A percentile compares a stretch with the other conserved stretches of the same genome.
Evolutionary conservation across 805 yeast genomes (phyloP).

Genomic region (Metschnikowia vanudenii): DNA sequence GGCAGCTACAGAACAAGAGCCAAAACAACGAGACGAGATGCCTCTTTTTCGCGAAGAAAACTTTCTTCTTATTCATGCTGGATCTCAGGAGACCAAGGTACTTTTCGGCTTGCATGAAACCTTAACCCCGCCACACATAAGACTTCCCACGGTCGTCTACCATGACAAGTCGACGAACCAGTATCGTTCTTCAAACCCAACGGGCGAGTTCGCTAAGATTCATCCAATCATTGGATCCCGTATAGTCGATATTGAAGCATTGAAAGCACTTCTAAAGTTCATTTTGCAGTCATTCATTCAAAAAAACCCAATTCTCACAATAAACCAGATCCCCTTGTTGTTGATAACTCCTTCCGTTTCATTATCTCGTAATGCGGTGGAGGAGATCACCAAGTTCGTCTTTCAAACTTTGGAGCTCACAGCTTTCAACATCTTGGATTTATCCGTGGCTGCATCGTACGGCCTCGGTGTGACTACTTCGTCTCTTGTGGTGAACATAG

Average conservation of each 20-base stretch:
- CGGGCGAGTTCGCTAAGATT: conserved; percentile 41
- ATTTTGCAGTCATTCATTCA: conserved; percentile 39
- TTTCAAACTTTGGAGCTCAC: conserved; percentile 73
- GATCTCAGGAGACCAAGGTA: conserved; percentile 70
- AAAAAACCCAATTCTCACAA: conserved; percentile 43
- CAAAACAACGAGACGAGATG: conserved; percentile 22
- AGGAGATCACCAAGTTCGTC: conserved; percentile 67
- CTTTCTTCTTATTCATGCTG: conserved; percentile 68
- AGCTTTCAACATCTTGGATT: conserved; percentile 68
- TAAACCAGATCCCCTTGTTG: conserved; percentile 69
- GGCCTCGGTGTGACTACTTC: conserved; percentile 68
- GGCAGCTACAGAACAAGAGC: not conserved
- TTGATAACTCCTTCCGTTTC: conserved; percentile 57
- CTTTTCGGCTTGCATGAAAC: conserved; percentile 79
- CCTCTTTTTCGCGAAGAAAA: conserved; percentile 46
- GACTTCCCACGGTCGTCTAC: conserved; percentile 77
- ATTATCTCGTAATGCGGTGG: conserved; percentile 71
- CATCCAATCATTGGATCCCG: conserved; percentile 64
- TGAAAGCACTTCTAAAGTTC: conserved; percentile 57
- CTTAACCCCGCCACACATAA: conserved; percentile 69
- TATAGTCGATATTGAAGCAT: conserved; percentile 67
- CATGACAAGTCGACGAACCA: conserved; percentile 36
- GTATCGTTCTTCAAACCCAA: conserved; percentile 33
- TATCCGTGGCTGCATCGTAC: conserved; percentile 65
- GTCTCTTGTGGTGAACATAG: conserved; percentile 77